Evolutionary conservation across 768 basidiomycete species (phyloP).

Genomic region (Leccinum broughii): DNA sequence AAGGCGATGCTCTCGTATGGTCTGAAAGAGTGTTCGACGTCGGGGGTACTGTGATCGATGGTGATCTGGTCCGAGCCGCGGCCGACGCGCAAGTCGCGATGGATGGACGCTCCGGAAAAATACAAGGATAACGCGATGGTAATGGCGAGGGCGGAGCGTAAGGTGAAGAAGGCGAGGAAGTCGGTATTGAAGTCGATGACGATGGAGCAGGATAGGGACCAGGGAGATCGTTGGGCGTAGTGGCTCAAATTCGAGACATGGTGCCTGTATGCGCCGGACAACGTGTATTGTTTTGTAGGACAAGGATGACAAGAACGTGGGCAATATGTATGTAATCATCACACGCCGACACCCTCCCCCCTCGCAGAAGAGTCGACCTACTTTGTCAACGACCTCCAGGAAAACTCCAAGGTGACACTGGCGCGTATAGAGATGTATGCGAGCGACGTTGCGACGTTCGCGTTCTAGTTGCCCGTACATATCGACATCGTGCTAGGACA

Average conservation of each 20-base stretch:
- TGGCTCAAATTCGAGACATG: slow-evolving; percentile 88
- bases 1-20: slow-evolving; percentile 86
- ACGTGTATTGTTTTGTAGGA: no score
- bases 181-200: slow-evolving; percentile 89
- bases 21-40: slow-evolving; percentile 88
- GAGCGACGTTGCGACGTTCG: slow-evolving; percentile 54
- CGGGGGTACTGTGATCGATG: slow-evolving; percentile 89
- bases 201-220: slow-evolving; percentile 51
- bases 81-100: slow-evolving; percentile 82
- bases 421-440: slow-evolving; percentile 43
- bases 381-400: slow-evolving; percentile 22
- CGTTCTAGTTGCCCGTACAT: slow-evolving; percentile 40
- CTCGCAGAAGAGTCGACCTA: slow-evolving; percentile 45
- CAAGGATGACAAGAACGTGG: no score
- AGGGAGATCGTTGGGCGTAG: slow-evolving; percentile 95
- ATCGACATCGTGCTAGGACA: slow-evolving; percentile 48
- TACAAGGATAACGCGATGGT: slow-evolving; percentile 83
- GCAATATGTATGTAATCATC: no score
- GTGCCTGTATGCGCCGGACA: no score
- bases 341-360: slow-evolving; percentile 46
- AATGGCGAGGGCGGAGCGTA: slow-evolving; percentile 89
- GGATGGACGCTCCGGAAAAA: slow-evolving; percentile 92
- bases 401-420: slow-evolving; percentile 30
- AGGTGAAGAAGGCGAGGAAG: slow-evolving; percentile 90
- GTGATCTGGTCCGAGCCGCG: slow-evolving; percentile 93